A percentile compares a stretch with the other conserved stretches of the same genome.
phyloP scores from a whole-genome alignment of 495 filamentous ascomycete species.

The Evansstolkia leycettana region DNA sequence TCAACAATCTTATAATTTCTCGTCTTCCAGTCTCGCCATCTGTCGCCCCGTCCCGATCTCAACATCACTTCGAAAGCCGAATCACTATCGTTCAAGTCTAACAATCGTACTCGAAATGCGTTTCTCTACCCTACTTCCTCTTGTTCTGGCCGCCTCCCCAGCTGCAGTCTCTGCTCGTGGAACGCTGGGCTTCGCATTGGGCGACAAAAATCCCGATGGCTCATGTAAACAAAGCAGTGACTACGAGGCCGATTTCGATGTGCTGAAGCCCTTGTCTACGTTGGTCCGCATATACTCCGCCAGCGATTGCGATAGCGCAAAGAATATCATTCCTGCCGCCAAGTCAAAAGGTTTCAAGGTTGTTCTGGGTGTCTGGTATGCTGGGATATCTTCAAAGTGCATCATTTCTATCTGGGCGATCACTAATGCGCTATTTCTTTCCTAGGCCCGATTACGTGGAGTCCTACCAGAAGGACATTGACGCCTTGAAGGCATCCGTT shows the following conservation, averaged over 20 bases:
- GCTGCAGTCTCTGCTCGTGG: slow-evolving; percentile 30
- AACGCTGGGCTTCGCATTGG: slow-evolving; percentile 37
- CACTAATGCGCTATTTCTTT: neutral
- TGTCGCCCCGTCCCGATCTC: too few relatives aligned
- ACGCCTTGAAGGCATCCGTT: slow-evolving; percentile 42
- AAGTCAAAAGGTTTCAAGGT: slow-evolving; percentile 61
- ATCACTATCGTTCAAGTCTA: too few relatives aligned
- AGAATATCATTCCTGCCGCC: slow-evolving; percentile 59
- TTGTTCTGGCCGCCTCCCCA: slow-evolving; percentile 29
- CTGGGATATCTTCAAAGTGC: neutral
- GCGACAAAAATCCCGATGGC: slow-evolving; percentile 38
- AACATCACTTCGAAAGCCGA: neutral
- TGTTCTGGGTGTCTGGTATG: slow-evolving; percentile 64
- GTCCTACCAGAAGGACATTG: slow-evolving; percentile 50
- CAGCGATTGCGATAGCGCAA: slow-evolving; percentile 47
- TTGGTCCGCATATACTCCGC: slow-evolving; percentile 64
- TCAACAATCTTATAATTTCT: too few relatives aligned
- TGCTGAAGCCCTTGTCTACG: slow-evolving; percentile 36
- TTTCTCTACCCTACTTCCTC: slow-evolving; percentile 5
- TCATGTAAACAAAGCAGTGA: slow-evolving; percentile 52
- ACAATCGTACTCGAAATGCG: neutral
- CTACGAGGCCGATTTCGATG: slow-evolving; percentile 59
- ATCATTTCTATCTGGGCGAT: too few relatives aligned
- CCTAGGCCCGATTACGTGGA: slow-evolving; percentile 55
- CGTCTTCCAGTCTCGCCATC: too few relatives aligned